Conservation (phyloP, 2,329 filamentous ascomycete genomes). For the Arthrobotrys conoides region DNA sequence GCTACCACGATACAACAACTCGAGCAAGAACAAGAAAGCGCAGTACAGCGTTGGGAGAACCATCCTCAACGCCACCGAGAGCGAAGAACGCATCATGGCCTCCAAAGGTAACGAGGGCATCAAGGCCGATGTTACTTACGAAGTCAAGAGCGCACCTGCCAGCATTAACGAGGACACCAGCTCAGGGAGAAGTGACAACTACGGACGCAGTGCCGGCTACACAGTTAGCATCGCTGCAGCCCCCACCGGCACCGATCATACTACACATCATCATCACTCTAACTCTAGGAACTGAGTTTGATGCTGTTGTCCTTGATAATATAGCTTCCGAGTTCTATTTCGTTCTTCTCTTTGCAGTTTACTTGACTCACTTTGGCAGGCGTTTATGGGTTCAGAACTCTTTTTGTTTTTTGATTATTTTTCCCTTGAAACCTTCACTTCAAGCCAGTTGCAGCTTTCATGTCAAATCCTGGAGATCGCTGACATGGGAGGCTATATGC, state of each 20-base stretch:
- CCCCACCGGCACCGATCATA: slow-evolving; percentile 6
- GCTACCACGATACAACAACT: slow-evolving; percentile 56
- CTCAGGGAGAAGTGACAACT: slow-evolving; percentile 14
- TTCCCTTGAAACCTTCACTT: slow-evolving; percentile 25
- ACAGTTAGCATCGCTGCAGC: slow-evolving; percentile 53
- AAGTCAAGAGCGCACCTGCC: slow-evolving; percentile 54
- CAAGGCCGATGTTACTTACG: slow-evolving; percentile 54
- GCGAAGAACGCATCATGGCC: slow-evolving; percentile 58
- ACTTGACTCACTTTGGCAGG: slow-evolving; percentile 27
- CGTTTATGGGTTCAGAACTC: slow-evolving; percentile 43
- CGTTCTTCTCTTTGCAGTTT: slow-evolving; percentile 19
- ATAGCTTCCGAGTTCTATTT: slow-evolving; percentile 7
- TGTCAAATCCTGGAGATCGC: slow-evolving; percentile 54
- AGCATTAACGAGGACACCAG: slow-evolving; percentile 49
- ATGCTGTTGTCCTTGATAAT: too few species aligned
- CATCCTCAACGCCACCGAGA: slow-evolving; percentile 57
- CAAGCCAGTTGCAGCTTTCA: not conserved
- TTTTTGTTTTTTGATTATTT: not conserved
- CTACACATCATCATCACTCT: slow-evolving; percentile 18
- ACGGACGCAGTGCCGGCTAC: slow-evolving; percentile 50
- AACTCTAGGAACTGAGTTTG: slow-evolving; percentile 3
- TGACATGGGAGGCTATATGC: slow-evolving; percentile 28
- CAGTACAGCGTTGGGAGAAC: slow-evolving; percentile 57
- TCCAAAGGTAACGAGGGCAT: slow-evolving; percentile 50
- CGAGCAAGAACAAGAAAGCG: slow-evolving; percentile 52